Base-by-base conservation (phyloP, 2,329 filamentous ascomycete genomes). In the Cercospora berteroae region DNA sequence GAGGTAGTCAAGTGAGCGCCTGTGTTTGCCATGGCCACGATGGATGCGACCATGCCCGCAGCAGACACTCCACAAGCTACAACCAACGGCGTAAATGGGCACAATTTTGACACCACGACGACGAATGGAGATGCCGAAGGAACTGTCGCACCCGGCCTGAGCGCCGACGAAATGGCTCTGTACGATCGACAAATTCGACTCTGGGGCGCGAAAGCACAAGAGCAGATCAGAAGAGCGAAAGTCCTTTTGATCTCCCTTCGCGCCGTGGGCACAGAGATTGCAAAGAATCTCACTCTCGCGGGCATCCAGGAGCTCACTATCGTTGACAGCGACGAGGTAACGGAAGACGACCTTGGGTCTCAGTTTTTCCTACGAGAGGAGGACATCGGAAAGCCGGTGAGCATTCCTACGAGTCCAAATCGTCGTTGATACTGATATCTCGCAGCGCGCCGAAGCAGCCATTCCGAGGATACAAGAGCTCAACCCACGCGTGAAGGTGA, bases 131-230 rank as follows among this genome's bases (percentile, higher is more conserved):
- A 64, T 20, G 31, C 57, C 2, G 59, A 66, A 52, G 69, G 67
- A 42, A 73, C 72, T n/a, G 69, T 72, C 16, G 69, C 69, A 16
- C 69, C 74, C 18, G 74, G 74, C 6, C 70, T 78, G 55, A 78
- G 74, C 63, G 70, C 69, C 92, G 95, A 98, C 80, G 95, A 99
- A 78, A 96, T 98, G 76, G 95, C 94, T 13, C 88, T 98, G 5
- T 99, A 99, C 79, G 95, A 99, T 81, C 90, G 95, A 60, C 95
- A 99, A 79, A 97, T 99, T 75, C 90, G 95, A 63, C 88, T 99
- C 31, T 99, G 95, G 95, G 95, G 95, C 52, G 92, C 98, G 76
- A 89, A 95, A 75, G 95, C 95, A 6, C 95, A 99, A 79, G 91
- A 96, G 78, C 72, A 71, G n/a, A 93, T 99, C 66, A 92, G 94